Base-by-base conservation (phyloP, 768 basidiomycete species). In the Pholiota conissans region DNA sequence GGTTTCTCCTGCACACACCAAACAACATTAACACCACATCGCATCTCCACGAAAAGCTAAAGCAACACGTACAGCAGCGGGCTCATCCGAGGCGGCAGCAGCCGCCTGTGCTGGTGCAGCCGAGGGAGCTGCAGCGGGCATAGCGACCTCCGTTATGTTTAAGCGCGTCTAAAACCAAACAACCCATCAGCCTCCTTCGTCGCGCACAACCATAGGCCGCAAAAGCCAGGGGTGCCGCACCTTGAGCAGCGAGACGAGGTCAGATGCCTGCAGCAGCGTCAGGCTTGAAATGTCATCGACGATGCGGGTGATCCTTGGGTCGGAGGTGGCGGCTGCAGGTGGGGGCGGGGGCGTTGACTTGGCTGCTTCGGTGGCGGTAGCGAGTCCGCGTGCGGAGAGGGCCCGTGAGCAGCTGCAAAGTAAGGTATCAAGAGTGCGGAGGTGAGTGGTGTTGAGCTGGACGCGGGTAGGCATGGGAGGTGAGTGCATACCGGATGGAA, bases 81-180 rank as follows among this genome's bases (percentile, higher is more conserved):
- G 82, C 60, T 85, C 87, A 55, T 89, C 91, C 1, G 76, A 76
- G 14, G 76, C 74, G 5, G 83, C 75, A 13, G 82, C 79, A 8
- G 84, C 80, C 7, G 84, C 78, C 18, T 86, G 80, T 1, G 82
- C 76, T 7, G 83, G 76, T 0, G 85, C 75, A 2, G 84, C 76
- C 16, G 86, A 79, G 26, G 90, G 75, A 11, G 91, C n/a, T n/a
- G n/a, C 85, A 30, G 90, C 79, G 46, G 95, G 93, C 82, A 97
- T 84, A 16, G 94, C 93, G 68, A 98, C 92, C 79, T 98, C 96
- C 76, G 95, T 92, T 61, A 99, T 99, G 71, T 98, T 98, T 58
- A 99, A 73, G 59, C 91, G 88, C 49, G 92, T 80, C 96, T 98
- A 39, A 13, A 49, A 30, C 46, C 13, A 34, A 40, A 27, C n/a